Base-by-base conservation (phyloP, 163 green algal species). In the Prototheca stagnorum region DNA sequence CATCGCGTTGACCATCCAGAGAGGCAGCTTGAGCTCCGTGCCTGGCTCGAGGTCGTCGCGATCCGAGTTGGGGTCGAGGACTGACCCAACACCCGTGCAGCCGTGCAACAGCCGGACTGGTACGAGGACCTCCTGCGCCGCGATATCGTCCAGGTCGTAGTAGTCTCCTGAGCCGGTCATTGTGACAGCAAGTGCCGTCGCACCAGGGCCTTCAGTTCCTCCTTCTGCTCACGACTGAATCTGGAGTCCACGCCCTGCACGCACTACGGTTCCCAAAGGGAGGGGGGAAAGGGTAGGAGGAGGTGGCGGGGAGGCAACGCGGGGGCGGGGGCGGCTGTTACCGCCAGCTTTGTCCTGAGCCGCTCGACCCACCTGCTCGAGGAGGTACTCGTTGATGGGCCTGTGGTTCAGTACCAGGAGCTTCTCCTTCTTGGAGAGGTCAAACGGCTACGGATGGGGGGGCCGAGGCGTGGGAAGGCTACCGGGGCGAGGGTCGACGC, bases 361-460 rank as follows among this genome's bases (percentile, higher is more conserved):
- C n/a, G n/a, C n/a, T n/a, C n/a, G n/a, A n/a, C n/a, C n/a, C n/a
- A n/a, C n/a, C n/a, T n/a, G n/a, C n/a, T n/a, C n/a, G n/a, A n/a
- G n/a, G n/a, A n/a, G n/a, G n/a, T n/a, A n/a, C n/a, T n/a, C 21
- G 4, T 42, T 68, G 16, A 39, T 44, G 5, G 74, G 69, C n/a
- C 40, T 40, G 15, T 68, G 52, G 52, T 83, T 79, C 15, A 79
- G 40, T 6, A 81, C 40, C 56, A 80, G 74, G 22, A 82, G 34
- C 26, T 64, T 27, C 39, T 79, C 67, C 7, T 46, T 45, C 34
- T 60, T 67, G 17, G 59, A 72, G 5, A 80, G 36, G 5, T 46
- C 29, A 25, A 64, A 72, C 9, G 44, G 48, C 61, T 72, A 50
- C 52, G 29, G 21, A 11, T 2, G 35, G 24, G n/a, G n/a, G n/a